A percentile compares a stretch with the other conserved stretches of the same genome.
These are phyloP conservation scores for Borovskyia barvae DNA, from an alignment of 208 protist species.

Conservation along the genomic window DNA sequence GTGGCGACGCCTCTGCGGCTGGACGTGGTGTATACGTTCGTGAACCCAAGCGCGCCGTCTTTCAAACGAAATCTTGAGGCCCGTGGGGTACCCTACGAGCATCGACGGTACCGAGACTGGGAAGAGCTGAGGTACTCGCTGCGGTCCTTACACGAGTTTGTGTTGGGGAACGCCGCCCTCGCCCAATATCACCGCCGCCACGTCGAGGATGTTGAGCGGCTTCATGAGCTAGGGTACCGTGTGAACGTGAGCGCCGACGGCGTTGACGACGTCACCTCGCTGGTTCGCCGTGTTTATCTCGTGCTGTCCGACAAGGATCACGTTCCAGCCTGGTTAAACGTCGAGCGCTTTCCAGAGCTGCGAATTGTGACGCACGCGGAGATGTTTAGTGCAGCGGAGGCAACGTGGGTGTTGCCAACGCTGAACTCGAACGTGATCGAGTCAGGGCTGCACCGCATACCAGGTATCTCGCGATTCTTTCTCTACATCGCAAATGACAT, in stretches of 20 bases:
- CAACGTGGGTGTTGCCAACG: constrained; percentile 24
- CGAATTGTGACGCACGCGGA: constrained; percentile 36
- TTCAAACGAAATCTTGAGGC: constrained; percentile 24
- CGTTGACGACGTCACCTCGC: constrained; percentile 10
- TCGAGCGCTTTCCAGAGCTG: constrained; percentile 26
- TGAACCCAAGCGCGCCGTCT: constrained; percentile 39
- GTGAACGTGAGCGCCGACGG: constrained; percentile 19
- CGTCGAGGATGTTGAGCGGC: constrained; percentile 18
- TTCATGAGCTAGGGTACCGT: constrained; percentile 18
- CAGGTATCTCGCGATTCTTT: constrained; percentile 38
- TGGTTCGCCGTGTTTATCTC: constrained; percentile 35
- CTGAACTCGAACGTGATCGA: constrained; percentile 46
- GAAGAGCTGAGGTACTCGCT: constrained; percentile 60
- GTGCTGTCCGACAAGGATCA: constrained; percentile 38
- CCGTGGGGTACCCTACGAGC: constrained; percentile 20
- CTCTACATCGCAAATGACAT: constrained; percentile 58
- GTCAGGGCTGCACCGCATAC: constrained; percentile 40
- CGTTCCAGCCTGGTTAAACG: constrained; percentile 38
- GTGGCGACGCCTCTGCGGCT: constrained; percentile 35
- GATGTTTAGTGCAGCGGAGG: constrained; percentile 33
- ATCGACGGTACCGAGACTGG: constrained; percentile 43
- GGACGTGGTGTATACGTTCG: constrained; percentile 61
- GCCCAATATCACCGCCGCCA: constrained; percentile 21
- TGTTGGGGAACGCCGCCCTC: constrained; percentile 23
- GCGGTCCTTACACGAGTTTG: constrained; percentile 29